Conservation (phyloP, 805 yeast species). For the Yarrowia divulgata region DNA sequence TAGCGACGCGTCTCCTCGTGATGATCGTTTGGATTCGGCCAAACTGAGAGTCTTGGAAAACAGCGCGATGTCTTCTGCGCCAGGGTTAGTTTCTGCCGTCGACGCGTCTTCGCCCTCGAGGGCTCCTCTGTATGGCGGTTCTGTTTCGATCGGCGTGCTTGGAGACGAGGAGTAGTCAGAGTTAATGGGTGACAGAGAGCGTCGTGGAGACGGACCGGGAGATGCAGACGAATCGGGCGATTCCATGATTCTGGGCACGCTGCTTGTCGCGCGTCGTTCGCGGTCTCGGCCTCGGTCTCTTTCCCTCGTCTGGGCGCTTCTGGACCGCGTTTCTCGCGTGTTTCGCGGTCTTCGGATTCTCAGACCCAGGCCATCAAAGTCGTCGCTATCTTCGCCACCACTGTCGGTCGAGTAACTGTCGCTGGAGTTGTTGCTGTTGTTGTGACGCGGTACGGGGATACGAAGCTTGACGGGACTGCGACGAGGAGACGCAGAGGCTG, state of each 20-base stretch:
- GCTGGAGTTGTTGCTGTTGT: background rate
- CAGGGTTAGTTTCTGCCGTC: slow-evolving; percentile 69
- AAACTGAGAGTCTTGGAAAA: slow-evolving; percentile 53
- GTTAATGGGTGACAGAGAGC: background rate
- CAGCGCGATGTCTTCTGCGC: slow-evolving; percentile 56
- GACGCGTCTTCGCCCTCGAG: slow-evolving; percentile 64
- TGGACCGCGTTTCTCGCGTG: slow-evolving; percentile 14
- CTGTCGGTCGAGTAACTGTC: background rate
- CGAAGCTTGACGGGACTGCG: slow-evolving; percentile 28
- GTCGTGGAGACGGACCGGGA: background rate
- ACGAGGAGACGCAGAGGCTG: background rate
- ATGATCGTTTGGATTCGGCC: slow-evolving; percentile 40
- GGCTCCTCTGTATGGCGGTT: slow-evolving; percentile 73
- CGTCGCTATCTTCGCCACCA: slow-evolving; percentile 17
- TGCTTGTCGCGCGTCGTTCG: slow-evolving; percentile 6
- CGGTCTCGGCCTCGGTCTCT: slow-evolving; percentile 5
- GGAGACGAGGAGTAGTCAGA: slow-evolving; percentile 27
- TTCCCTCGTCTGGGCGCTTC: slow-evolving; percentile 8
- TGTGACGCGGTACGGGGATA: slow-evolving; percentile 8
- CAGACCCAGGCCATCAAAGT: background rate
- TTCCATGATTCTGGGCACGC: background rate
- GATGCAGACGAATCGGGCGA: slow-evolving; percentile 13
- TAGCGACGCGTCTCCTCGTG: slow-evolving; percentile 43
- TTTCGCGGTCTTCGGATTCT: slow-evolving; percentile 1
- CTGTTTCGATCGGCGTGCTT: slow-evolving; percentile 45